Evolutionary conservation across 768 basidiomycete species (phyloP).

Genomic region (Kwoniella pini): DNA sequence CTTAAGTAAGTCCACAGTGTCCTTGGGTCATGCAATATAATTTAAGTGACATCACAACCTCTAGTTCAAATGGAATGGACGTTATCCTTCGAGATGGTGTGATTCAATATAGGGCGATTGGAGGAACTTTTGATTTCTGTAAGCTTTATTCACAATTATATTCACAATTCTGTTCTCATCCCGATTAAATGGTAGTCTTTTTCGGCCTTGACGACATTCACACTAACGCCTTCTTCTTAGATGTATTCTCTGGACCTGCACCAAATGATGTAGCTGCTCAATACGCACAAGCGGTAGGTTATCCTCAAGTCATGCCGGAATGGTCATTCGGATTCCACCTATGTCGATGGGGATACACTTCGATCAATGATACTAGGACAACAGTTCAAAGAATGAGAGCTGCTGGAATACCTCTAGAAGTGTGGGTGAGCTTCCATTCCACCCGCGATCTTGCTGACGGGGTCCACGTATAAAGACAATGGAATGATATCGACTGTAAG

Average conservation of each 20-base stretch:
- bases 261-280: constrained; percentile 65
- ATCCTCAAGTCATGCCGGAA: constrained; percentile 69
- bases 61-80: constrained; percentile 66
- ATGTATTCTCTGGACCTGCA: constrained; percentile 65
- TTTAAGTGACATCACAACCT: too few relatives aligned
- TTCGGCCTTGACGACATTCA: not conserved
- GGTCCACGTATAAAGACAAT: constrained; percentile 11
- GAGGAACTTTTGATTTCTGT: constrained; percentile 73
- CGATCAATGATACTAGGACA: constrained; percentile 63
- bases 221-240: not conserved
- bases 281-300: constrained; percentile 67
- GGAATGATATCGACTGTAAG: constrained; percentile 47
- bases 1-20: constrained; percentile 56
- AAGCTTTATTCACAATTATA: not conserved
- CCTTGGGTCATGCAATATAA: too few relatives aligned
- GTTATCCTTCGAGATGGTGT: constrained; percentile 60
- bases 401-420: constrained; percentile 76
- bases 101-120: constrained; percentile 71
- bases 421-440: constrained; percentile 36
- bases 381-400: constrained; percentile 65
- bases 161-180: too few relatives aligned
- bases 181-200: too few relatives aligned
- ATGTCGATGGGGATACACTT: constrained; percentile 62
- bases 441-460: not conserved
- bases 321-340: constrained; percentile 81